A percentile compares a stretch with the other conserved stretches of the same genome.
Conservation (phyloP, 768 basidiomycete genomes). For the Trametes meyenii region DNA sequence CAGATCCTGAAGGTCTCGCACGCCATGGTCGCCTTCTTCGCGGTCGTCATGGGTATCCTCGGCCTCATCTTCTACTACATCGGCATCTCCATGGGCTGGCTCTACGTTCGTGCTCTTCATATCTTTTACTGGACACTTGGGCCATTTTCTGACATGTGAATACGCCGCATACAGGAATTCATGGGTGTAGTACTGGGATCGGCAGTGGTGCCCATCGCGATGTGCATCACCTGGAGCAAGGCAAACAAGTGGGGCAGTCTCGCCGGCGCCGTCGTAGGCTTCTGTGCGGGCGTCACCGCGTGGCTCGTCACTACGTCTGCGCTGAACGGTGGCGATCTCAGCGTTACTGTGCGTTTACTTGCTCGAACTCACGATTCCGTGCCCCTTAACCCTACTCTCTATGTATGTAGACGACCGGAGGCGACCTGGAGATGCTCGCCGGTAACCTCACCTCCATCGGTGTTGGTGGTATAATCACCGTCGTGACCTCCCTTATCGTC, state of each 20-base stretch:
- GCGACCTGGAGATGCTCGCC: conserved; percentile 75
- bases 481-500: conserved; percentile 65
- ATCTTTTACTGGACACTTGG: neutral
- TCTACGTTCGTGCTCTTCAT: conserved; percentile 62
- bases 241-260: conserved; percentile 88
- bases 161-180: conserved; percentile 55
- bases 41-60: conserved; percentile 78
- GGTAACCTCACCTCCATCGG: conserved; percentile 89
- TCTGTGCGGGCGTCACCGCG: conserved; percentile 68
- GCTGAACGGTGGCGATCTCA: conserved; percentile 71
- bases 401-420: conserved; percentile 30
- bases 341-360: conserved; percentile 55
- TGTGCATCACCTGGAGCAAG: conserved; percentile 82
- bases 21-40: conserved; percentile 67
- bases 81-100: conserved; percentile 92
- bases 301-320: conserved; percentile 85
- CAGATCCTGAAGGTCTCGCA: conserved; percentile 76
- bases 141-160: neutral
- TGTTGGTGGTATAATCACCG: conserved; percentile 76
- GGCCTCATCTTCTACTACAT: conserved; percentile 89
- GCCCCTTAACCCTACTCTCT: neutral
- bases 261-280: conserved; percentile 69
- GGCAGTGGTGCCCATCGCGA: conserved; percentile 84
- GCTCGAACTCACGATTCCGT: neutral
- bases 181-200: conserved; percentile 89